Percentiles rank a stretch among this genome's conserved stretches.
Conservation (phyloP, 2,329 filamentous ascomycete genomes). For the Ceratocystis ficicola region DNA sequence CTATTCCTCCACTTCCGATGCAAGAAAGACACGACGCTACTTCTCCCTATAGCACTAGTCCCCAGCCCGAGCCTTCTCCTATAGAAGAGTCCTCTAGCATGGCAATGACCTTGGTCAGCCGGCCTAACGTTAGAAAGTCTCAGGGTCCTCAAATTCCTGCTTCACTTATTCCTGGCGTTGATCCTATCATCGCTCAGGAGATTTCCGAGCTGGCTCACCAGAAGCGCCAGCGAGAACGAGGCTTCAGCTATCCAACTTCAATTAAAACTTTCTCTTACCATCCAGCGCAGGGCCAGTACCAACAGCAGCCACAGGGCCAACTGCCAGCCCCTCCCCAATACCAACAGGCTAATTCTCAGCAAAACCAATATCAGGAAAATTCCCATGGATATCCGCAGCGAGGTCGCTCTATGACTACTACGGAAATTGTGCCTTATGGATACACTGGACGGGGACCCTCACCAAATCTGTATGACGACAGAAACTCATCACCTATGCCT, state of each 20-base stretch:
- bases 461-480: conserved; percentile 10
- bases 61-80: conserved; percentile 11
- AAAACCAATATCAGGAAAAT: background rate
- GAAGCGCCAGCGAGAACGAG: conserved; percentile 38
- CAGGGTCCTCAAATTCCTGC: conserved; percentile 38
- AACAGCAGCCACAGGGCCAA: conserved; percentile 27
- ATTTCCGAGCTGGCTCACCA: conserved; percentile 47
- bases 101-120: conserved; percentile 21
- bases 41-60: conserved; percentile 5
- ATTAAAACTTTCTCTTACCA: conserved; percentile 25
- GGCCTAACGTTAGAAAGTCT: conserved; percentile 5
- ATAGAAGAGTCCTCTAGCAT: conserved; percentile 22
- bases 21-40: background rate
- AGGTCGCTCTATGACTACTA: conserved; percentile 20
- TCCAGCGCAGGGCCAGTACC: conserved; percentile 26
- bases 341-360: conserved; percentile 5
- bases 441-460: conserved; percentile 19
- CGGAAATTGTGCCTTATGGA: conserved; percentile 21
- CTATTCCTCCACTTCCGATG: background rate
- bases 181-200: conserved; percentile 44
- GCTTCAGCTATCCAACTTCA: conserved; percentile 34
- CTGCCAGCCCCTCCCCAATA: conserved; percentile 22
- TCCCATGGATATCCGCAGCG: conserved; percentile 4
- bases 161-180: conserved; percentile 49
- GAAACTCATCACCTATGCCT: conserved; percentile 1